phyloP scores from a whole-genome alignment of 148 eudicot species.

The Cornus controversa region DNA sequence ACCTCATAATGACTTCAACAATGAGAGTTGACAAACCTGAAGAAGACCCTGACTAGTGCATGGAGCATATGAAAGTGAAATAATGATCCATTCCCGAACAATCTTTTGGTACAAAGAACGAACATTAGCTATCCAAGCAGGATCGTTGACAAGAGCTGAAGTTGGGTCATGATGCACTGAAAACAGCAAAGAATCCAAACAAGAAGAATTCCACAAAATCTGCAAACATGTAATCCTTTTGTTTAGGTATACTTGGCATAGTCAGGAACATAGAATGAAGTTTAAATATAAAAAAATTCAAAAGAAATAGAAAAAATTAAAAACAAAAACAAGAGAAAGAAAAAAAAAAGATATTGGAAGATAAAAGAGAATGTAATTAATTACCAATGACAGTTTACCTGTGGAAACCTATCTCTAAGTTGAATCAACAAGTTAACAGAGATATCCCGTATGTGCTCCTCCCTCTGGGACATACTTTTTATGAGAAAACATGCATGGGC shows the following conservation, averaged over 20 bases:
- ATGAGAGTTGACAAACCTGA: conserved; percentile 58
- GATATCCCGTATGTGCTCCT: conserved; percentile 86
- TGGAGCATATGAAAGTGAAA: conserved; percentile 96
- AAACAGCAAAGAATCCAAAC: conserved; percentile 80
- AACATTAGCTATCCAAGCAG: conserved; percentile 78
- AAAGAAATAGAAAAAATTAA: conserved; percentile 4
- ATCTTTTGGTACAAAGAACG: conserved; percentile 83
- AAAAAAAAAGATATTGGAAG: not conserved
- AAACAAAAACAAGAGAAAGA: not conserved
- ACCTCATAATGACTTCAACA: not conserved
- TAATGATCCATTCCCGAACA: conserved; percentile 90
- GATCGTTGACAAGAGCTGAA: conserved; percentile 84
- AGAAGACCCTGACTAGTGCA: conserved; percentile 99
- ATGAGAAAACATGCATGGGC: conserved; percentile 90
- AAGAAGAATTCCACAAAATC: conserved; percentile 92
- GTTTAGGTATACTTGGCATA: conserved; percentile 2
- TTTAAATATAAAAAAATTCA: conserved; percentile 1
- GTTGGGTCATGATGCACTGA: conserved; percentile 80
- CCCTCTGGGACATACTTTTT: conserved; percentile 87
- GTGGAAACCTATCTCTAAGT: conserved; percentile 90
- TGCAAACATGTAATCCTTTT: conserved; percentile 33
- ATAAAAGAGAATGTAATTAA: not conserved
- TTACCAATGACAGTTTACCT: conserved; percentile 41
- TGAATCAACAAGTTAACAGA: conserved; percentile 75
- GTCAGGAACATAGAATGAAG: conserved; percentile 6